Base-by-base conservation (phyloP, 2,329 filamentous ascomycete genomes). In the Xenoacremonium recifei region DNA sequence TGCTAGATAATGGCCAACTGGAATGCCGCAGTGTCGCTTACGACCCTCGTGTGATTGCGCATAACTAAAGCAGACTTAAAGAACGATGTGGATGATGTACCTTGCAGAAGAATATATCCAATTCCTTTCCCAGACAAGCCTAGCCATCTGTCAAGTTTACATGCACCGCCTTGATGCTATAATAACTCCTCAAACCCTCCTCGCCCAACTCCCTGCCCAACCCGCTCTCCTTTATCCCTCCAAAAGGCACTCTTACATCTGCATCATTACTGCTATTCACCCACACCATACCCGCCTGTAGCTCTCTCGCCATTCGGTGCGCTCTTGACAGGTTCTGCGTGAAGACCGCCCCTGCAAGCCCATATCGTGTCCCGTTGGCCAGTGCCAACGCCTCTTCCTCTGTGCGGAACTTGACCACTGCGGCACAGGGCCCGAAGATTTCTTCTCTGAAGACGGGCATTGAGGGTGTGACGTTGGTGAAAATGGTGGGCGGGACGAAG, bases 261-360 rank as follows among this genome's bases (percentile, higher is more conserved):
- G 58, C 56, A 30, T 64, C 61, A 29, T 63, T 61, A 43, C 59
- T 63, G 37, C 57, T 60, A 39, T 68, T 69, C 31, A 69, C 58
- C 66, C 66, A 69, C 10, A 69, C 63, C 63, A 66, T 68, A n/a
- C 77, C 77, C 3, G 75, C 72, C 57, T 80, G 74, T 31, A 81
- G 67, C 17, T 73, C 75, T 42, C 71, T 70, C 31, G 71, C 66
- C 20, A 68, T 56, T 19, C 58, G 56, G 42, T 68, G 64, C 15
- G 65, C 66, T 40, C 59, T 55, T 32, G 49, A 69, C 40, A 80
- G 67, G 48, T 80, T 68, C 45, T 69, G 63, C 0, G 77, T 80
- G 49, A 81, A 82, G 2, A 82, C 63, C 0, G 77, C 72, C 4
- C 70, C 70, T 4, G 75, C 77, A 1, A 81, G 67, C 4, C 77